phyloP scores from a whole-genome alignment of 2,329 filamentous ascomycete genomes.

The Aschersonia sp. region DNA sequence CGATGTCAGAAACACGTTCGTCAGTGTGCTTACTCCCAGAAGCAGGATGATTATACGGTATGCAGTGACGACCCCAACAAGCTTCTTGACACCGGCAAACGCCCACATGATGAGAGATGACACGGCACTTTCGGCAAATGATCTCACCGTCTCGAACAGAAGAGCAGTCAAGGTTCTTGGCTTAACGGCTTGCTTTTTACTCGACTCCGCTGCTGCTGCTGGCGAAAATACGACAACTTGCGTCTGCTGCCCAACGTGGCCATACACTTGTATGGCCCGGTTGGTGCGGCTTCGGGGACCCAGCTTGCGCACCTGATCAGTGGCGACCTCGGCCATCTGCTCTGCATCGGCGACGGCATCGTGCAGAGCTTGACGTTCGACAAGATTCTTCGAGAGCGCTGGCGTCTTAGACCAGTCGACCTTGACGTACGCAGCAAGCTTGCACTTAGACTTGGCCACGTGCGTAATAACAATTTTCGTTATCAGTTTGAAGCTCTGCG shows the following conservation, averaged over 20 bases:
- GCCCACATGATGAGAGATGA: constrained; percentile 67
- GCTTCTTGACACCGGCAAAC: constrained; percentile 47
- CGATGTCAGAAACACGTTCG: constrained; percentile 64
- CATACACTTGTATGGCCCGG: constrained; percentile 67
- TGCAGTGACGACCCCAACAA: constrained; percentile 55
- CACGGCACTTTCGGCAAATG: constrained; percentile 58
- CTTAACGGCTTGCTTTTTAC: constrained; percentile 44
- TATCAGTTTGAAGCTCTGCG: constrained; percentile 63
- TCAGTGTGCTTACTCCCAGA: constrained; percentile 51
- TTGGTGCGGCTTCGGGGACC: constrained; percentile 62
- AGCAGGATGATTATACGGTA: constrained; percentile 60
- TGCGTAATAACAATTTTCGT: constrained; percentile 92
- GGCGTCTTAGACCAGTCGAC: constrained; percentile 72
- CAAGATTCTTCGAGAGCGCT: constrained; percentile 41
- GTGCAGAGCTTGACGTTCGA: constrained; percentile 59
- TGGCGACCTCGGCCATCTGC: constrained; percentile 60
- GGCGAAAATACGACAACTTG: constrained; percentile 48
- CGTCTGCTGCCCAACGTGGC: constrained; percentile 54
- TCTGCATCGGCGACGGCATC: constrained; percentile 61
- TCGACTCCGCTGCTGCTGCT: constrained; percentile 25
- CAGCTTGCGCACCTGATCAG: constrained; percentile 62
- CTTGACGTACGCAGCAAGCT: constrained; percentile 73
- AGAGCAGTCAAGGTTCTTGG: constrained; percentile 51
- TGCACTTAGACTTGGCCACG: constrained; percentile 80
- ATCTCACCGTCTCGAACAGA: constrained; percentile 57